phyloP scores from a whole-genome alignment of 441 rosid genomes.

The Corymbia citriodora region DNA sequence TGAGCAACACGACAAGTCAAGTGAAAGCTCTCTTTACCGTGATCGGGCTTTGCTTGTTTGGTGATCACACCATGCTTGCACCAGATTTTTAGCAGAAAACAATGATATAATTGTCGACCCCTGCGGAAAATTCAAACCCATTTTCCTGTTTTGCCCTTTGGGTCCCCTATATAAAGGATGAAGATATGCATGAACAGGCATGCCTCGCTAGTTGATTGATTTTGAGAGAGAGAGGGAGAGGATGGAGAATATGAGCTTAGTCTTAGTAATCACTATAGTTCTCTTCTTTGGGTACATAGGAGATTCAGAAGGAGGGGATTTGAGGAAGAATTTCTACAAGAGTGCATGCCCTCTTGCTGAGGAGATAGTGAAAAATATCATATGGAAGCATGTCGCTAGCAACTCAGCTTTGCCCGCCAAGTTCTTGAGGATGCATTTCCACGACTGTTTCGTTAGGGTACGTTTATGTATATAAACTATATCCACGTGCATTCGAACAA shows the following conservation, averaged over 20 bases:
- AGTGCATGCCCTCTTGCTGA: slow-evolving; percentile 31
- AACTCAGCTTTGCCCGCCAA: slow-evolving; percentile 35
- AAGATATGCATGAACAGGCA: neutral
- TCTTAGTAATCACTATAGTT: neutral
- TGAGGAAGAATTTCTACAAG: slow-evolving; percentile 11
- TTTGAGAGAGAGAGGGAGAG: neutral
- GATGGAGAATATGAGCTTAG: neutral
- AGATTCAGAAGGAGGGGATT: neutral
- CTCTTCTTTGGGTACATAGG: neutral
- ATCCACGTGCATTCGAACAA: neutral
- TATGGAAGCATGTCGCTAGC: slow-evolving; percentile 5
- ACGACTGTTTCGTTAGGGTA: slow-evolving; percentile 62
- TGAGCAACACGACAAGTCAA: neutral
- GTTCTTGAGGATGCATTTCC: slow-evolving; percentile 45
- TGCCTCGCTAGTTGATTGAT: neutral
- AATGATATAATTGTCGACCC: neutral
- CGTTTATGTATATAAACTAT: neutral
- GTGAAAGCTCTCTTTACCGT: neutral
- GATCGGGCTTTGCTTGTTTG: neutral
- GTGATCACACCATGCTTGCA: neutral
- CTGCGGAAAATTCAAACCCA: too few species aligned
- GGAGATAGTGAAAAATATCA: slow-evolving; percentile 19
- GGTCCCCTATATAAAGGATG: neutral
- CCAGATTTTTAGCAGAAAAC: neutral
- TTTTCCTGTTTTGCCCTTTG: neutral